A percentile compares a stretch with the other conserved stretches of the same genome.
Conservation (phyloP, 257 asterid genomes). For the Euphrasia confusa region DNA sequence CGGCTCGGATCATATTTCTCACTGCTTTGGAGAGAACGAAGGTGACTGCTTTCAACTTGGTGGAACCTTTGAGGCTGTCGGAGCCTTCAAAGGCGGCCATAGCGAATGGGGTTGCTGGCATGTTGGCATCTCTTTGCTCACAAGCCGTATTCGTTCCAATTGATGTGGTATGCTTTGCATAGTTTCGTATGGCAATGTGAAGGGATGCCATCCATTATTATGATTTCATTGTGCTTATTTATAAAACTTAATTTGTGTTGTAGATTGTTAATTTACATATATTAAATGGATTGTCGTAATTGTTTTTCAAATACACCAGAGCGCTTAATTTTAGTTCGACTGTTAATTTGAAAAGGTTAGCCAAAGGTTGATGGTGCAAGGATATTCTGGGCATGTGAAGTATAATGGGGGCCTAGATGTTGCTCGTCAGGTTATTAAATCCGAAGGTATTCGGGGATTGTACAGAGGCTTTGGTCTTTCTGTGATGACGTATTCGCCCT, state of each 20-base stretch:
- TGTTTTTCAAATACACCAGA: too few relatives aligned
- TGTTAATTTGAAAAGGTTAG: slow-evolving; percentile 45
- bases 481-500: slow-evolving; percentile 69
- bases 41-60: slow-evolving; percentile 54
- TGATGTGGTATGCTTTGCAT: slow-evolving; percentile 59
- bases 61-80: slow-evolving; percentile 57
- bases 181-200: neutral
- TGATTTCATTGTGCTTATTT: neutral
- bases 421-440: slow-evolving; percentile 52
- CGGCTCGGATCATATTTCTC: slow-evolving; percentile 78
- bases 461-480: slow-evolving; percentile 80
- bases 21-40: slow-evolving; percentile 76
- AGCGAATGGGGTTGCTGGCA: slow-evolving; percentile 80
- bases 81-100: slow-evolving; percentile 74
- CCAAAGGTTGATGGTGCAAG: slow-evolving; percentile 87
- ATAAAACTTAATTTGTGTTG: neutral
- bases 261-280: neutral
- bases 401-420: slow-evolving; percentile 76
- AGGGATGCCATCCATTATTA: neutral
- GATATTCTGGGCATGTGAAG: slow-evolving; percentile 71
- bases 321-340: neutral
- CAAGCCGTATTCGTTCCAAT: slow-evolving; percentile 85
- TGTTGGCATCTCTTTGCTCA: slow-evolving; percentile 69
- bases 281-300: neutral
- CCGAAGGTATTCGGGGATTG: slow-evolving; percentile 68